These are phyloP conservation scores for Coelastrella sp. DNA, from an alignment of 139 green algal species.

Conservation along the genomic window DNA sequence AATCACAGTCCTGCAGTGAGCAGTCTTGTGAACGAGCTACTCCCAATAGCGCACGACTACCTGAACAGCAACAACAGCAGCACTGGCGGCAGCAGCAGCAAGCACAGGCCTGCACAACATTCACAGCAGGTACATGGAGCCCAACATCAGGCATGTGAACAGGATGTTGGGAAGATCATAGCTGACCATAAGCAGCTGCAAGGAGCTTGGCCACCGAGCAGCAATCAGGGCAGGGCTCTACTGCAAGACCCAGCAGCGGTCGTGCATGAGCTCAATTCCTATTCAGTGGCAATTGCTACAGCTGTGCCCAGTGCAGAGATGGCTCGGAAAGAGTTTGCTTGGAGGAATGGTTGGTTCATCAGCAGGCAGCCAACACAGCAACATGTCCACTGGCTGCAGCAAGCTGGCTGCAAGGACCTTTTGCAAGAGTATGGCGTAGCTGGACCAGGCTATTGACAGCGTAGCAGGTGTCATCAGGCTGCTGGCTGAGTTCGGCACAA, in stretches of 20 bases:
- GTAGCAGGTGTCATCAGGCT: too few species aligned
- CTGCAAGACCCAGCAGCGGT: neutral
- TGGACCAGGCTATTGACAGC: too few species aligned
- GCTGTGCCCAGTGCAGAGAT: conserved; percentile 65
- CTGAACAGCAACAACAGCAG: conserved; percentile 15
- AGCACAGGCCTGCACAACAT: neutral
- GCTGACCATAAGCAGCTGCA: neutral
- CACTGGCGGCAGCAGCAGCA: conserved; percentile 21
- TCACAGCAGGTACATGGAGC: neutral
- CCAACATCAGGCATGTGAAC: neutral
- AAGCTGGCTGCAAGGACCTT: conserved; percentile 35
- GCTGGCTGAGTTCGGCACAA: too few species aligned
- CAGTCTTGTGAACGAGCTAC: conserved; percentile 53
- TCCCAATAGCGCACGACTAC: conserved; percentile 41
- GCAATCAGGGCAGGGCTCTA: neutral
- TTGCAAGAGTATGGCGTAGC: neutral
- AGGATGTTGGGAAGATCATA: too few species aligned
- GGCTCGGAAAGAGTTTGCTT: conserved; percentile 64
- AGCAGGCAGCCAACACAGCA: neutral
- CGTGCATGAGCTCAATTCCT: conserved; percentile 35
- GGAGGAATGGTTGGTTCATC: conserved; percentile 65
- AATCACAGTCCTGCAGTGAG: conserved; percentile 33
- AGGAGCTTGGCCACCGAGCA: neutral
- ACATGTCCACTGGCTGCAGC: conserved; percentile 52
- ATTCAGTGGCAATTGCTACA: conserved; percentile 52